These are phyloP conservation scores for Butyriboletus loyo DNA, from an alignment of 768 basidiomycete genomes.

Conservation along the genomic window DNA sequence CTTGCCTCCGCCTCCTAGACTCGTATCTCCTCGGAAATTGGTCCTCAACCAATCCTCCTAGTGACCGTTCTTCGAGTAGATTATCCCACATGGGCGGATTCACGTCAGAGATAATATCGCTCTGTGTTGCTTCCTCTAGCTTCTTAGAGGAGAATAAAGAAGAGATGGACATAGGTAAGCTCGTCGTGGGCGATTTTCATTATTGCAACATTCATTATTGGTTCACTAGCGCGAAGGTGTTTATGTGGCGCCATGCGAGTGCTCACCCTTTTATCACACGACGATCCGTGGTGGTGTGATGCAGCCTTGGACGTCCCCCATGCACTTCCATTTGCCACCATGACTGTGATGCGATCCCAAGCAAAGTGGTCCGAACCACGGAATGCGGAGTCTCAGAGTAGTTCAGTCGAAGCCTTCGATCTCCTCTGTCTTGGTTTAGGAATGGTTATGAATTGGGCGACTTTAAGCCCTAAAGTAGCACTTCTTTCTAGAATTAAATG, in stretches of 20 bases:
- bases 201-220: background rate
- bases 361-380: constrained; percentile 17
- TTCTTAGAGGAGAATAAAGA: constrained; percentile 24
- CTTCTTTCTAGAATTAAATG: constrained; percentile 45
- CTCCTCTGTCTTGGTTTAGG: constrained; percentile 72
- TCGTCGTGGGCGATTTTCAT: background rate
- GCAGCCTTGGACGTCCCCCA: constrained; percentile 46
- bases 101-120: constrained; percentile 44
- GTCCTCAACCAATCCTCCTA: constrained; percentile 25
- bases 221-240: constrained; percentile 41
- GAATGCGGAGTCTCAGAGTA: background rate
- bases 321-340: constrained; percentile 46
- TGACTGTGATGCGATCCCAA: constrained; percentile 44
- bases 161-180: constrained; percentile 17
- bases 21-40: constrained; percentile 60
- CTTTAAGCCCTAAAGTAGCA: constrained; percentile 50
- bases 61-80: constrained; percentile 7
- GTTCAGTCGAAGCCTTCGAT: constrained; percentile 52
- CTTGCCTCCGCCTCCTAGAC: constrained; percentile 61
- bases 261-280: constrained; percentile 70
- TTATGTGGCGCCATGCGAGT: constrained; percentile 60
- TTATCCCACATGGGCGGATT: constrained; percentile 29
- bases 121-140: constrained; percentile 51
- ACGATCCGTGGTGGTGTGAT: constrained; percentile 52
- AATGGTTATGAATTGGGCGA: constrained; percentile 72